Conservation (phyloP, 2,329 filamentous ascomycete genomes). For the Seiridium cupressi region DNA sequence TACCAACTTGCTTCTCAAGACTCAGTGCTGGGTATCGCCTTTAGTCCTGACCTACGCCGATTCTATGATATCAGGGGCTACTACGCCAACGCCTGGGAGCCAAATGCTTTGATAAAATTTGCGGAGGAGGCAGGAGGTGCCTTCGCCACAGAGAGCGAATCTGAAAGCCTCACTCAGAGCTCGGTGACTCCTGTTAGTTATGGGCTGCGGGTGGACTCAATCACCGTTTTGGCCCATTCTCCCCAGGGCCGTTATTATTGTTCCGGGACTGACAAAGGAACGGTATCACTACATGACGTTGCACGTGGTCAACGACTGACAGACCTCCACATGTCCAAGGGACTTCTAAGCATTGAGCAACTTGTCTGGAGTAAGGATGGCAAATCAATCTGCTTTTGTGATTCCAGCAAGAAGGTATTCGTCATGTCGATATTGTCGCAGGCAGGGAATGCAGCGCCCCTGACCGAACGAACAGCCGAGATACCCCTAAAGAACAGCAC, state of each 20-base stretch:
- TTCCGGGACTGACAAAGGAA: not conserved
- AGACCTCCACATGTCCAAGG: not conserved
- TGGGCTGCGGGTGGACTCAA: not conserved
- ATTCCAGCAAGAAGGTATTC: not conserved
- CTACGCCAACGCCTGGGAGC: conserved; percentile 27
- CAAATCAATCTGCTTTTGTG: not conserved
- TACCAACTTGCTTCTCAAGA: conserved; percentile 27
- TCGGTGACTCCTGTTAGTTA: not conserved
- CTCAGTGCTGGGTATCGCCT: conserved; percentile 16
- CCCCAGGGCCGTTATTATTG: not conserved
- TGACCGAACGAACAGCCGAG: not conserved
- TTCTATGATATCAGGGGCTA: conserved; percentile 27
- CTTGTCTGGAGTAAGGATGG: not conserved
- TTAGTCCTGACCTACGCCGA: conserved; percentile 21
- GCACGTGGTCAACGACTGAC: not conserved
- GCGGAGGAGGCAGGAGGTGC: conserved; percentile 8
- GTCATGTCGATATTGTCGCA: not conserved
- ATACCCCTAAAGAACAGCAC: too few relatives aligned
- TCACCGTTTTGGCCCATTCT: not conserved
- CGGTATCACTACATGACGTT: not conserved
- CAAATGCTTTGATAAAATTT: conserved; percentile 17
- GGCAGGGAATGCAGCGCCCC: not conserved
- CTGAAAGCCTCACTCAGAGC: not conserved
- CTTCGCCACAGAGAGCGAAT: not conserved
- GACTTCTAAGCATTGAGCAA: not conserved